Base-by-base conservation (phyloP, 2,329 filamentous ascomycete genomes). In the Ilyonectria destructans region DNA sequence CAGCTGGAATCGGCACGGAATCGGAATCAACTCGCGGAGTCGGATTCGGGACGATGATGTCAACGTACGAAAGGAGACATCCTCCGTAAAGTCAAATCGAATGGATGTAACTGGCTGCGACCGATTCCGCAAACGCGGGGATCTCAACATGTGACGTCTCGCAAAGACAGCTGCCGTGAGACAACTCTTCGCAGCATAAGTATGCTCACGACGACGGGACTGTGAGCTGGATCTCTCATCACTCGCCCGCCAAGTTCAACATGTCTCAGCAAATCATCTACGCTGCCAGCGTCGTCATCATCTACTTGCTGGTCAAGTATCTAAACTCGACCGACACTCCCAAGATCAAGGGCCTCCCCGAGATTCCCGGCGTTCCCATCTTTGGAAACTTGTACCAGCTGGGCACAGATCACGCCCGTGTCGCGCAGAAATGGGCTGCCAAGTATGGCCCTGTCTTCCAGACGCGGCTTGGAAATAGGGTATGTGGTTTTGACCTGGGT, bases 401-500 rank as follows among this genome's bases (percentile, higher is more conserved):
- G 7, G 89, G 89, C 3, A 83, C 85, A 2, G 82, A 87, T 60
- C 87, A 91, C 81, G 86, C 90, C 8, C 83, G 84, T 33, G 82
- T 86, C 29, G 83, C 88, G 1, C 84, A 83, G 17, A 82, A 84
- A 76, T 90, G 89, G 87, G 88, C 86, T 3, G 85, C 87, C 70
- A 85, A 88, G 68, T 91, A 89, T 60, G 89, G 89, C 0, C 87
- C 88, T 1, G 90, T 92, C 13, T 92, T 91, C 71, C 90, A 92
- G 73, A 88, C 90, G 3, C 85, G 88, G 56, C 82, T 95, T 74
- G 93, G 92, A 1, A 94, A 92, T 69, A 88, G 84, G 75, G 90
- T 91, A 77, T 69, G 72, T 71, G 29, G 4, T 2, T 5, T n/a
- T 23, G 35, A 55, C 40, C 6, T 17, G n/a, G 48, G 29, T 52